Evolutionary conservation across 108 stramenopile species (phyloP).

Genomic region (Skeletonema potamos): DNA sequence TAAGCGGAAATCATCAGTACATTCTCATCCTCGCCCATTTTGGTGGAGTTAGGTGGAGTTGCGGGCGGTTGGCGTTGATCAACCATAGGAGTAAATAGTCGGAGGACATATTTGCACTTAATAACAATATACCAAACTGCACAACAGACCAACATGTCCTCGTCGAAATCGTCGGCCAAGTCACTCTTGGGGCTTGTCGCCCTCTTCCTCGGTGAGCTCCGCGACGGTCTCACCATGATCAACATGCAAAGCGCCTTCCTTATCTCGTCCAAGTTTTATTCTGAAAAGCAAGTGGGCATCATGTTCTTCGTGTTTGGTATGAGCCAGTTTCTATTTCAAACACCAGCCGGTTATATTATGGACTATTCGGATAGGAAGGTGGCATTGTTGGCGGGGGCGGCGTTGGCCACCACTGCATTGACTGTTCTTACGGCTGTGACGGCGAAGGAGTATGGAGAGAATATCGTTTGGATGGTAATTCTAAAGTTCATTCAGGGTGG

Average conservation of each 20-base stretch:
- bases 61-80: no score
- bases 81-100: neutral
- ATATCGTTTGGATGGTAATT: constrained; percentile 75
- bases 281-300: constrained; percentile 86
- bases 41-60: no score
- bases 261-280: constrained; percentile 77
- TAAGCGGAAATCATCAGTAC: no score
- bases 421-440: constrained; percentile 77
- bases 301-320: constrained; percentile 90
- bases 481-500: constrained; percentile 83
- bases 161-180: constrained; percentile 19
- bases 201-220: constrained; percentile 86
- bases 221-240: constrained; percentile 92
- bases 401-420: constrained; percentile 60
- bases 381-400: constrained; percentile 64
- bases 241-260: constrained; percentile 91
- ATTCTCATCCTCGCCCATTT: no score
- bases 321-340: constrained; percentile 88
- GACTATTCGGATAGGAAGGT: constrained; percentile 82
- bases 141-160: neutral
- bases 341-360: constrained; percentile 87
- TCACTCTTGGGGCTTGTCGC: constrained; percentile 59
- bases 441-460: constrained; percentile 65
- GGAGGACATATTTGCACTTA: neutral
- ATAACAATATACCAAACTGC: neutral